Evolutionary conservation across 441 rosid species (phyloP).

Genomic region (Jatropha multifida): DNA sequence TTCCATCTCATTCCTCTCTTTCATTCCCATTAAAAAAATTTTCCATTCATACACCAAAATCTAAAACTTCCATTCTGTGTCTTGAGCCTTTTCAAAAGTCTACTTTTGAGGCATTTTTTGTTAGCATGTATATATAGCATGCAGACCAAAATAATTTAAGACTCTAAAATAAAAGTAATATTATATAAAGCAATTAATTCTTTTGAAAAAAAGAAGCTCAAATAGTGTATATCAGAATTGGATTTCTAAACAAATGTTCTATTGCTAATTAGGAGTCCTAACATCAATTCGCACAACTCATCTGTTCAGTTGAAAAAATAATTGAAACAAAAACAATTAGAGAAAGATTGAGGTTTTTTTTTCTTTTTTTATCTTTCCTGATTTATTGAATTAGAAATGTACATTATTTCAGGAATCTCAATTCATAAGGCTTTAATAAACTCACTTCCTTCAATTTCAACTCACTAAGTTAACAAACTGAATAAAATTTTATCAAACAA

Average conservation of each 20-base stretch:
- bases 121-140: too few relatives aligned
- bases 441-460: neutral
- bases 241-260: neutral
- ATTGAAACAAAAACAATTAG: neutral
- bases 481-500: neutral
- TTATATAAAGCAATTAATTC: too few relatives aligned
- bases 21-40: too few relatives aligned
- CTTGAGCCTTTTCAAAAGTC: too few relatives aligned
- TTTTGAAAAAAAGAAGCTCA: neutral
- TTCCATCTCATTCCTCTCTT: too few relatives aligned
- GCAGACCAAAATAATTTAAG: too few relatives aligned
- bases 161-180: too few relatives aligned
- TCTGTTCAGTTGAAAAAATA: neutral
- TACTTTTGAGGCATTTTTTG: too few relatives aligned
- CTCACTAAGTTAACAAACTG: conserved; percentile 10
- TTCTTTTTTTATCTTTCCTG: neutral
- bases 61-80: too few relatives aligned
- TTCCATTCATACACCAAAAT: too few relatives aligned
- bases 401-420: conserved; percentile 7
- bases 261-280: neutral
- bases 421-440: neutral
- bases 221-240: neutral
- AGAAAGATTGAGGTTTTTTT: too few relatives aligned
- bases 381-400: neutral
- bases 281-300: neutral